These are phyloP conservation scores for Oldenlandia corymbosa DNA, from an alignment of 257 asterid species.

Conservation along the genomic window DNA sequence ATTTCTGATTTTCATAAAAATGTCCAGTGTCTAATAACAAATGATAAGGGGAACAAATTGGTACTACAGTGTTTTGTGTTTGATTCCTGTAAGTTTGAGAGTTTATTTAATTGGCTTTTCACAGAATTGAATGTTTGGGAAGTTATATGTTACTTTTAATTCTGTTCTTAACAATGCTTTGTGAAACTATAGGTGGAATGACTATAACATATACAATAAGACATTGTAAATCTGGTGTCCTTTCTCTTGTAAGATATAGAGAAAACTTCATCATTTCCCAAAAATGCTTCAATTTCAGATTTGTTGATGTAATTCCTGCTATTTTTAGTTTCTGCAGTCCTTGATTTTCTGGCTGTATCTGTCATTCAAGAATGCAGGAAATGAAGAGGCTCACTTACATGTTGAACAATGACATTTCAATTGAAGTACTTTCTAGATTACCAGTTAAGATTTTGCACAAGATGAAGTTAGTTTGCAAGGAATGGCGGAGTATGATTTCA, in stretches of 20 bases:
- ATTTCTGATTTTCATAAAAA: too few relatives aligned
- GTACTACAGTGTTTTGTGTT: too few relatives aligned
- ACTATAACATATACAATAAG: too few relatives aligned
- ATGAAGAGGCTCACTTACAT: constrained; percentile 30
- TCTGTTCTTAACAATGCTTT: background rate
- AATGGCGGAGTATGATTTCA: constrained; percentile 45
- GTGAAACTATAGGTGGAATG: background rate
- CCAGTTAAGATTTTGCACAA: constrained; percentile 35
- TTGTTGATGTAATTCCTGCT: background rate
- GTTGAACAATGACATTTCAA: constrained; percentile 31
- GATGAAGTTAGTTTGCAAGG: constrained; percentile 50
- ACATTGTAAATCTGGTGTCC: background rate
- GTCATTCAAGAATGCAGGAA: constrained; percentile 18
- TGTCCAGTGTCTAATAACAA: too few relatives aligned
- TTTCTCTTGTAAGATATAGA: background rate
- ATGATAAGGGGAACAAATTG: too few relatives aligned
- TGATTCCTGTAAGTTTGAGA: too few relatives aligned
- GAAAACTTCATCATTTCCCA: too few relatives aligned
- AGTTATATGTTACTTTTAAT: background rate
- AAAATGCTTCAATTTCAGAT: too few relatives aligned
- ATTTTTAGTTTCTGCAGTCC: background rate
- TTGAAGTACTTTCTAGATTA: constrained; percentile 36
- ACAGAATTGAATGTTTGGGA: too few relatives aligned
- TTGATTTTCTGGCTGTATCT: background rate
- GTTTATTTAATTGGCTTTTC: too few relatives aligned